Evolutionary conservation across 257 asterid species (phyloP).

Genomic region (Nemophila menziesii): DNA sequence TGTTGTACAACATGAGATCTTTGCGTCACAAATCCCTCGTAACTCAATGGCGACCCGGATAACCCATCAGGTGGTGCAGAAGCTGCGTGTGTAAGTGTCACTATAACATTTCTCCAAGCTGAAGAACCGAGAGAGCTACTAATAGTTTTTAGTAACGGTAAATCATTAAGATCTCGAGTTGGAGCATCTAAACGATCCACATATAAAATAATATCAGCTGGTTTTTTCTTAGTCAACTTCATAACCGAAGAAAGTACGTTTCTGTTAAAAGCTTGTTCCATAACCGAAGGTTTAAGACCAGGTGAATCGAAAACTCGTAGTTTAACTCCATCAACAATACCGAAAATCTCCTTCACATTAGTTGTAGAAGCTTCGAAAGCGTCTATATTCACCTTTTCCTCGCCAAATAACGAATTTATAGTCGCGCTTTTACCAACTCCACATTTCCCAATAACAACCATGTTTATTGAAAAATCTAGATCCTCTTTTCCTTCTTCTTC

Average conservation of each 20-base stretch:
- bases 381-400: slow-evolving; percentile 54
- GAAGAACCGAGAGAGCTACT: slow-evolving; percentile 56
- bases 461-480: slow-evolving; percentile 63
- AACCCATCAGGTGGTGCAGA: slow-evolving; percentile 98
- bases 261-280: slow-evolving; percentile 72
- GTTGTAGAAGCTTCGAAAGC: slow-evolving; percentile 66
- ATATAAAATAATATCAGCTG: slow-evolving; percentile 70
- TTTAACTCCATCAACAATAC: slow-evolving; percentile 62
- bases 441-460: slow-evolving; percentile 78
- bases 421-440: slow-evolving; percentile 97
- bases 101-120: slow-evolving; percentile 76
- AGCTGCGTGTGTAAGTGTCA: slow-evolving; percentile 84
- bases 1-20: slow-evolving; percentile 92
- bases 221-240: slow-evolving; percentile 59
- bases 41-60: slow-evolving; percentile 73
- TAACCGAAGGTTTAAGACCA: slow-evolving; percentile 58
- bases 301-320: slow-evolving; percentile 74
- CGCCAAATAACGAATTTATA: slow-evolving; percentile 70
- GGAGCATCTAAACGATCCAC: slow-evolving; percentile 89
- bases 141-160: slow-evolving; percentile 63
- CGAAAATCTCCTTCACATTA: slow-evolving; percentile 41
- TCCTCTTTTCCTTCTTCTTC: slow-evolving; percentile 44
- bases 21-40: slow-evolving; percentile 69
- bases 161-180: slow-evolving; percentile 81
- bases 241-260: slow-evolving; percentile 45